Conservation (phyloP, 73 alveolate genomes). For the Tetrahymena elliotti region DNA sequence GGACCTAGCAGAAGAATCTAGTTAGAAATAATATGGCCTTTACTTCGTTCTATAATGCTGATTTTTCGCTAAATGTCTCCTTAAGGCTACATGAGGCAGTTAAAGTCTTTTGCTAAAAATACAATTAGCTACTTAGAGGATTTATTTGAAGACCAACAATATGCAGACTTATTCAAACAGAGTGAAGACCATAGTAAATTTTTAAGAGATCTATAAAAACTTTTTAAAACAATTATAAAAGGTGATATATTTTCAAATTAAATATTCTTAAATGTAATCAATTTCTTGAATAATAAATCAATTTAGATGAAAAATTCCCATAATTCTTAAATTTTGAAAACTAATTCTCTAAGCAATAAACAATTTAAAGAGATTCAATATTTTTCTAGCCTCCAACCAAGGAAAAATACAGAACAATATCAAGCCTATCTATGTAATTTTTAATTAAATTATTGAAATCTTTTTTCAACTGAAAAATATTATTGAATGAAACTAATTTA, state of each 20-base stretch:
- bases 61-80: background rate
- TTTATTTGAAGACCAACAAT: background rate
- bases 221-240: background rate
- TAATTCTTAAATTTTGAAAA: background rate
- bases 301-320: background rate
- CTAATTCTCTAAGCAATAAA: background rate
- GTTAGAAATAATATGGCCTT: background rate
- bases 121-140: background rate
- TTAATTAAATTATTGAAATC: background rate
- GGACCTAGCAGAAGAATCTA: background rate
- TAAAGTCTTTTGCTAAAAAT: background rate
- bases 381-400: background rate
- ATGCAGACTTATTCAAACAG: background rate
- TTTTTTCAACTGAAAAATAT: too few species aligned
- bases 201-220: background rate
- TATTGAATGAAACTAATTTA: too few species aligned
- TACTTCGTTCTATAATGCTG: background rate
- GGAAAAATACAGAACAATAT: background rate
- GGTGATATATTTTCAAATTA: background rate
- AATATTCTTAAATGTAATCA: background rate
- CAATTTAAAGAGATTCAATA: background rate
- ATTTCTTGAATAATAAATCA: background rate
- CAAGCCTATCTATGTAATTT: background rate
- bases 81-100: background rate
- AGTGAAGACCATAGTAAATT: background rate